Conservation (phyloP, 2,329 filamentous ascomycete species). For the Sclerotinia subarctica region DNA sequence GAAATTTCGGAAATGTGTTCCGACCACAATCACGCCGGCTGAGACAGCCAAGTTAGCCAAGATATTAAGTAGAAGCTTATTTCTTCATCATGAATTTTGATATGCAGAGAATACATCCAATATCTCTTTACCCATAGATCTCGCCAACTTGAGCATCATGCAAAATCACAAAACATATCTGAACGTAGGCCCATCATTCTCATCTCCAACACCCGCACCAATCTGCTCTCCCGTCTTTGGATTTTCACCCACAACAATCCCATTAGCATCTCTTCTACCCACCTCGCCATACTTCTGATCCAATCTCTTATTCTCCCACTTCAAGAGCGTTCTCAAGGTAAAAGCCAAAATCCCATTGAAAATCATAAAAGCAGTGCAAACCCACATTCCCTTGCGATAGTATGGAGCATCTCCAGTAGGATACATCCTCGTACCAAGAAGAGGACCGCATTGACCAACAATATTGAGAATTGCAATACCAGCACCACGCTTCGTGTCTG, state of each 20-base stretch:
- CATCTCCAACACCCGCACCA: conserved; percentile 24
- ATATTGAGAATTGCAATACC: conserved; percentile 65
- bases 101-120: not conserved
- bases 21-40: not conserved
- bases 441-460: conserved; percentile 62
- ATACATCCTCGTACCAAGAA: conserved; percentile 63
- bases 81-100: conserved; percentile 3
- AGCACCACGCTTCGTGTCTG: conserved; percentile 63
- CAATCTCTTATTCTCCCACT: conserved; percentile 58
- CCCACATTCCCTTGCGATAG: conserved; percentile 52
- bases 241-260: conserved; percentile 6
- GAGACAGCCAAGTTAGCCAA: conserved; percentile 3
- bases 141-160: not conserved
- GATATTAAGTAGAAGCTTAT: not conserved
- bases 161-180: conserved; percentile 30
- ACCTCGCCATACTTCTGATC: conserved; percentile 43
- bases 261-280: conserved; percentile 17
- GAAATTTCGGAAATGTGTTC: not conserved
- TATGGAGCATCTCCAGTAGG: conserved; percentile 49
- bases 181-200: conserved; percentile 34
- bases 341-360: conserved; percentile 56
- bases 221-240: not conserved
- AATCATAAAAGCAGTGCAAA: conserved; percentile 61
- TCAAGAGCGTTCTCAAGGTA: conserved; percentile 51
- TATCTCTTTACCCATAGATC: not conserved